phyloP scores from a whole-genome alignment of 495 filamentous ascomycete genomes.

The Penicillium parvum region DNA sequence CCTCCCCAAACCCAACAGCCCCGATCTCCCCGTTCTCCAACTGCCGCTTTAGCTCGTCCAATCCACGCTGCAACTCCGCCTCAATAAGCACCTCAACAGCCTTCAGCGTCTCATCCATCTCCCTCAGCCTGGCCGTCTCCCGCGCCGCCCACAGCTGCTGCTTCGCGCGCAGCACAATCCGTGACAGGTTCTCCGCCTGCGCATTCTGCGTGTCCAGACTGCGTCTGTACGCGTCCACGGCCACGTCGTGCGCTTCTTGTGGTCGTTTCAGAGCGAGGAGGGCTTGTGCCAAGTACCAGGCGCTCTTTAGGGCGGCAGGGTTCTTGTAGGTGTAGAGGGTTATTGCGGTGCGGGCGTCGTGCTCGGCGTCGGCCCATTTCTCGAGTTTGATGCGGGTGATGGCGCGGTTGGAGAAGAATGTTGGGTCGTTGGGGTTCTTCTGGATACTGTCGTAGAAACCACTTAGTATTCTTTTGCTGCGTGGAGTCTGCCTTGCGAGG shows the following conservation, averaged over 20 bases:
- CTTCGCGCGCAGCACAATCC: conserved; percentile 69
- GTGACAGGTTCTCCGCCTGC: conserved; percentile 61
- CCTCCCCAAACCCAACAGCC: conserved; percentile 41
- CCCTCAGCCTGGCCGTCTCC: conserved; percentile 45
- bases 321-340: conserved; percentile 53
- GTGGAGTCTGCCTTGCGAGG: not conserved
- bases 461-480: not conserved
- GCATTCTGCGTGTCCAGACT: conserved; percentile 57
- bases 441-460: conserved; percentile 37
- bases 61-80: conserved; percentile 50
- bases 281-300: conserved; percentile 79
- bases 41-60: conserved; percentile 44
- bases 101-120: conserved; percentile 43
- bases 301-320: conserved; percentile 63
- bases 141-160: conserved; percentile 55
- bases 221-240: conserved; percentile 66
- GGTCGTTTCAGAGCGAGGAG: conserved; percentile 70
- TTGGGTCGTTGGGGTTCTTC: conserved; percentile 45
- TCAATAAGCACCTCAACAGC: conserved; percentile 48
- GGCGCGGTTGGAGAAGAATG: conserved; percentile 78
- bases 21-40: conserved; percentile 44
- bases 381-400: conserved; percentile 73
- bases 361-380: conserved; percentile 69
- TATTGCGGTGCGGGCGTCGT: conserved; percentile 73
- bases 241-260: conserved; percentile 67